Evolutionary conservation across 1,284 basidiomycete species (phyloP), one percentile per base, ranked within the genome.

Genomic region (Puccinia coronata): DNA sequence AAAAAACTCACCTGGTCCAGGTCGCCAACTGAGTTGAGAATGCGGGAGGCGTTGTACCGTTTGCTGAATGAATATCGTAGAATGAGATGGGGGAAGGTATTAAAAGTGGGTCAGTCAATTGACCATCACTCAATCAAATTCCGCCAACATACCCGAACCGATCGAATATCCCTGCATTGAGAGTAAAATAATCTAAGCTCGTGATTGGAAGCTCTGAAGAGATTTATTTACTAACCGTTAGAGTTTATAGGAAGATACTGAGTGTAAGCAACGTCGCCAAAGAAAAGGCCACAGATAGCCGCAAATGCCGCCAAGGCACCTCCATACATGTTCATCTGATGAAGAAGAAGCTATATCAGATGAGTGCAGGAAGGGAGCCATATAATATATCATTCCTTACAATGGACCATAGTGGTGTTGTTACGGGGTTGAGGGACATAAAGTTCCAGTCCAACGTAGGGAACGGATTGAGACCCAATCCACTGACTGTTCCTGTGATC

Each of bases 391-490:
- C 47, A 83, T 75, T 59, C 83, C 82, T 34, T 84, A 83, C 76
- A 20, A 83, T 84, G 9, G 84, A 82, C 82, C 84, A 86, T 82
- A 85, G 84, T 6, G 85, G 86, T 8, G 82, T 83, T 41, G 84
- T 83, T 20, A 86, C 82, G 18, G 84, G 84, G 61, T 83, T 83
- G n/a, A 82, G 80, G n/a, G 82, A 65, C 31, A 87, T 80, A 55
- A 85, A 85, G 53, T 85, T 86, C 87, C 88, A 88, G 83, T 88
- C 88, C 51, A 88, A 87, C 28, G 88, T 88, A 41, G 87, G 85
- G 67, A 87, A 83, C 8, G 87, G 85, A 83, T 87, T 87, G 73
- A 85, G 83, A 84, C 86, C 84, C 28, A 87, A 82, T 49, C 87
- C 87, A 31, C 82, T 83, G 83, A 82, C 73, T n/a, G 73, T 49